These are phyloP conservation scores for Leptoxyphium fumago DNA, from an alignment of 2,329 filamentous ascomycete genomes.

Conservation along the genomic window DNA sequence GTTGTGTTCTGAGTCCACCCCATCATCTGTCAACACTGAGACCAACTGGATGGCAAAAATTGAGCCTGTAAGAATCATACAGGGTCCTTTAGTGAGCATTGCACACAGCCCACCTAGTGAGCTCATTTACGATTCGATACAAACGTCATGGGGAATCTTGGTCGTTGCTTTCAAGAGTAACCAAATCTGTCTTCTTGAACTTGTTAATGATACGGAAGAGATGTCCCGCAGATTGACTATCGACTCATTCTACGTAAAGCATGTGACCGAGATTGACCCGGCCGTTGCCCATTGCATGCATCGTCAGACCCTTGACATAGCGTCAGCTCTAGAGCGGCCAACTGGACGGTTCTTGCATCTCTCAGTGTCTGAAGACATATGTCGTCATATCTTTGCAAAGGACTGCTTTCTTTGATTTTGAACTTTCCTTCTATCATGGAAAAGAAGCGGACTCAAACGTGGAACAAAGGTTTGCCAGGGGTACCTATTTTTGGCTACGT, in stretches of 20 bases:
- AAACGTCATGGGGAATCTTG: slow-evolving; percentile 3
- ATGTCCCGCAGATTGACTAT: no score
- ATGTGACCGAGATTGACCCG: slow-evolving; percentile 1
- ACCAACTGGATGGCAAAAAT: no score
- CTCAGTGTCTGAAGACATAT: not conserved
- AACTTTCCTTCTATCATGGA: no score
- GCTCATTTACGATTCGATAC: slow-evolving; percentile 3
- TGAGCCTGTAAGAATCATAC: no score
- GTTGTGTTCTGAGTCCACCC: no score
- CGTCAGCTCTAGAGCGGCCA: slow-evolving; percentile 3
- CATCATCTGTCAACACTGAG: no score
- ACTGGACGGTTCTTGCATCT: slow-evolving; percentile 2
- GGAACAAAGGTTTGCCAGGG: no score
- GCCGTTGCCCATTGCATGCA: not conserved
- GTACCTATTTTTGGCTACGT: no score
- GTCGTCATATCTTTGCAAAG: not conserved
- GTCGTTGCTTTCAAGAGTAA: slow-evolving; percentile 4
- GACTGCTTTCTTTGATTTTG: no score
- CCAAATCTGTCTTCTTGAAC: slow-evolving; percentile 5
- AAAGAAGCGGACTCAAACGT: no score
- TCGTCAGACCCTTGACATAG: slow-evolving; percentile 1
- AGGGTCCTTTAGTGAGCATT: no score
- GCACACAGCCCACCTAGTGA: not conserved
- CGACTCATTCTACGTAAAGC: not conserved
- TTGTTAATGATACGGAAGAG: not conserved